Percentiles rank a stretch among this genome's conserved stretches.
phyloP scores from a whole-genome alignment of 306 rosid species.

The Begonia loranthoides region DNA sequence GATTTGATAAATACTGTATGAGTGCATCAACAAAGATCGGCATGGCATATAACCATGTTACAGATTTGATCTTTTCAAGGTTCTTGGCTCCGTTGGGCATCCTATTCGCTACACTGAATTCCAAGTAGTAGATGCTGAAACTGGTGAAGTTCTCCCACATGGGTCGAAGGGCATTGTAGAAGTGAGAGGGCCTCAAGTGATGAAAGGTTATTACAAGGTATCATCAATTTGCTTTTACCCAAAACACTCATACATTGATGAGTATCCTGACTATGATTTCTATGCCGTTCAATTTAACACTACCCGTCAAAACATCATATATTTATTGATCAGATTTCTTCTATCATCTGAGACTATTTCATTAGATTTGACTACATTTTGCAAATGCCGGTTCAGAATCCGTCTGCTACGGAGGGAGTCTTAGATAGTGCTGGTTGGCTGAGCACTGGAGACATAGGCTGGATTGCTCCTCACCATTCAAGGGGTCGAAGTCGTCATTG shows the following conservation, averaged over 20 bases:
- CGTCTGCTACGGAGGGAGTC: constrained; percentile 52
- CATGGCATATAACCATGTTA: constrained; percentile 22
- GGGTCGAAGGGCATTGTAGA: constrained; percentile 76
- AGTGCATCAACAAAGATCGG: constrained; percentile 15
- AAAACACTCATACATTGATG: too few species aligned
- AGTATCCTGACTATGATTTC: neutral
- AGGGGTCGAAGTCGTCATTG: constrained; percentile 54
- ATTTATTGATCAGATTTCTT: too few species aligned
- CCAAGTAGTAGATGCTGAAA: constrained; percentile 62
- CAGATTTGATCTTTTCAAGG: constrained; percentile 49
- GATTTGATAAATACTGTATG: too few species aligned
- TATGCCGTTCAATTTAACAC: neutral
- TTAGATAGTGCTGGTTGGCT: constrained; percentile 76
- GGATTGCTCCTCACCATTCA: constrained; percentile 77
- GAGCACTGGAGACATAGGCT: constrained; percentile 82
- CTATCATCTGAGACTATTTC: too few species aligned
- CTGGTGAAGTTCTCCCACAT: constrained; percentile 57
- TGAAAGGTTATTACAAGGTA: constrained; percentile 95
- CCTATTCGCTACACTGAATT: constrained; percentile 68
- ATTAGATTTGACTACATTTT: constrained; percentile 2
- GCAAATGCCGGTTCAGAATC: constrained; percentile 37
- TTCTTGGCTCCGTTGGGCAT: constrained; percentile 86
- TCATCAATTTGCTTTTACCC: constrained; percentile 5
- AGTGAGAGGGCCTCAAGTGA: constrained; percentile 72
- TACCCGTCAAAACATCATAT: neutral